phyloP scores from a whole-genome alignment of 176 grass and related monocot species.

The Zoysia pacifica region DNA sequence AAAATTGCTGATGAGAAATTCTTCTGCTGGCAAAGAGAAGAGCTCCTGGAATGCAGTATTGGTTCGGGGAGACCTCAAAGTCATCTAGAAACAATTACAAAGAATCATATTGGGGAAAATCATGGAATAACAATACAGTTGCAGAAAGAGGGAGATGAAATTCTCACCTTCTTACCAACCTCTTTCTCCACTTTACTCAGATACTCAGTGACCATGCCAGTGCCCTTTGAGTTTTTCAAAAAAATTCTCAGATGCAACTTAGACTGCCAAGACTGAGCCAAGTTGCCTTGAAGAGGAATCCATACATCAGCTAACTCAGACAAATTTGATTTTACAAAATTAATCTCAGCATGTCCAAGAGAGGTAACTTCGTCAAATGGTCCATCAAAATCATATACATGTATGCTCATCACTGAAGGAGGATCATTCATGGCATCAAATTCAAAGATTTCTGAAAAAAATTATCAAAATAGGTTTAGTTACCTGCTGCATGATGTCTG shows the following conservation, averaged over 20 bases:
- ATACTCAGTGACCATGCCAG: conserved; percentile 66
- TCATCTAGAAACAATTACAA: conserved; percentile 66
- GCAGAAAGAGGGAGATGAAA: not conserved
- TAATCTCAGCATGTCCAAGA: conserved; percentile 87
- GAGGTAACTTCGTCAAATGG: conserved; percentile 82
- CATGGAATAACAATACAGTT: conserved; percentile 8
- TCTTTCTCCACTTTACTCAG: conserved; percentile 96
- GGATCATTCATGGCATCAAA: conserved; percentile 96
- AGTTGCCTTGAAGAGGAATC: conserved; percentile 91
- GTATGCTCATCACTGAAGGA: conserved; percentile 79
- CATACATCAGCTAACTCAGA: conserved; percentile 82
- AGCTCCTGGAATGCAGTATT: conserved; percentile 93
- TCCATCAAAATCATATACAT: conserved; percentile 95
- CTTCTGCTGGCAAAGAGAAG: conserved; percentile 79
- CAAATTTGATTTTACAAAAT: conserved; percentile 93
- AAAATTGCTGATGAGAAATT: conserved; percentile 97
- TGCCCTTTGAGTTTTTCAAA: conserved; percentile 81
- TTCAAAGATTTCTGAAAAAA: conserved; percentile 85
- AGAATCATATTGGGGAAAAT: conserved; percentile 39
- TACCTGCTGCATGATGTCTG: conserved; percentile 2
- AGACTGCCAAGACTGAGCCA: conserved; percentile 80
- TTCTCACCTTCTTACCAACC: conserved; percentile 89
- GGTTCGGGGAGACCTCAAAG: conserved; percentile 71
- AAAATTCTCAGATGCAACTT: conserved; percentile 89
- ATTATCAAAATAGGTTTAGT: conserved; percentile 29